Percentiles rank a stretch among this genome's conserved stretches.
phyloP scores from a whole-genome alignment of 192 early-diverging fungal genomes.

The Phycomyces nitens region DNA sequence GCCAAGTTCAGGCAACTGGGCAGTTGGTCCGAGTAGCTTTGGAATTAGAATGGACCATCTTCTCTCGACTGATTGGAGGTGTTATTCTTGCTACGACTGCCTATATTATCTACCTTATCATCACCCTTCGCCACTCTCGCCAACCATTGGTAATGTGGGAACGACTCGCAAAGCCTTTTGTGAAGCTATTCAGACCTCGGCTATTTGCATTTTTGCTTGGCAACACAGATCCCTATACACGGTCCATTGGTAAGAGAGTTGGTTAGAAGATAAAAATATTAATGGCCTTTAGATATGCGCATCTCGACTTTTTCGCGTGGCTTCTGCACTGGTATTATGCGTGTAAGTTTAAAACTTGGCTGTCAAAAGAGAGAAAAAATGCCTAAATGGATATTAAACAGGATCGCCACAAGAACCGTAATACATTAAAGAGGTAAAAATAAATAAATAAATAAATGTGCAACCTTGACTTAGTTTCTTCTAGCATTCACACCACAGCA shows the following conservation, averaged over 20 bases:
- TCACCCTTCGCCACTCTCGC: slow-evolving; percentile 22
- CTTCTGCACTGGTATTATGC: slow-evolving; percentile 51
- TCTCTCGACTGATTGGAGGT: slow-evolving; percentile 28
- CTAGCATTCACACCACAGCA: slow-evolving; percentile 47
- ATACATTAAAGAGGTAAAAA: slow-evolving; percentile 43
- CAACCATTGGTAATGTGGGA: slow-evolving; percentile 49
- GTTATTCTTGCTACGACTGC: slow-evolving; percentile 21
- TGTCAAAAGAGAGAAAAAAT: not conserved
- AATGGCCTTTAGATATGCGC: slow-evolving; percentile 11
- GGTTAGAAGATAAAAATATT: not conserved
- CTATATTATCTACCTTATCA: slow-evolving; percentile 23
- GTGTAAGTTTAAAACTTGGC: slow-evolving; percentile 30
- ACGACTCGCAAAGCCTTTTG: slow-evolving; percentile 39
- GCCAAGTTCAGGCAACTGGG: slow-evolving; percentile 20
- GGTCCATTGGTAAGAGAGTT: slow-evolving; percentile 38
- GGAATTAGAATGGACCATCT: slow-evolving; percentile 34
- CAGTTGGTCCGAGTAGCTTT: slow-evolving; percentile 20
- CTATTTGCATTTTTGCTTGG: slow-evolving; percentile 45
- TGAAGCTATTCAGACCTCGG: slow-evolving; percentile 43
- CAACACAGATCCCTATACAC: slow-evolving; percentile 45
- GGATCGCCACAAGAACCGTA: slow-evolving; percentile 47
- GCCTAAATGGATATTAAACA: slow-evolving; percentile 11
- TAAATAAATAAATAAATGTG: not conserved
- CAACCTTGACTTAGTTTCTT: not conserved
- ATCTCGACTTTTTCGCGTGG: slow-evolving; percentile 50